These are phyloP conservation scores for Tylopilus vinaceipallidus DNA, from an alignment of 768 basidiomycete genomes.

Conservation along the genomic window DNA sequence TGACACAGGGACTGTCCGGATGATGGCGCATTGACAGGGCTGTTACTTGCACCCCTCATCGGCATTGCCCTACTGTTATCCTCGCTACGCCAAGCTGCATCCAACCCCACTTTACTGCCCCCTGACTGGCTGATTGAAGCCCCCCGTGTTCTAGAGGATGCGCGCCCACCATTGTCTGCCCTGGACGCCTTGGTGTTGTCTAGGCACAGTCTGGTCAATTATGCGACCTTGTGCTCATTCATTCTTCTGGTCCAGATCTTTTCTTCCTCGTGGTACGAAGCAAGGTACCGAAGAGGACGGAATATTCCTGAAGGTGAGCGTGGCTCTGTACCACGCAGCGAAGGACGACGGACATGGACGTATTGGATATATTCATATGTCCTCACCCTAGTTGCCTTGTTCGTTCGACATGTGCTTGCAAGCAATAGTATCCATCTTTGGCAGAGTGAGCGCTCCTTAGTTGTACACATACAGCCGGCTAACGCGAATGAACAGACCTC, in stretches of 20 bases:
- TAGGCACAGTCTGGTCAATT: constrained; percentile 73
- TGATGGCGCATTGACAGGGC: constrained; percentile 81
- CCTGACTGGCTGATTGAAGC: constrained; percentile 76
- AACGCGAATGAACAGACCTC: constrained; percentile 52
- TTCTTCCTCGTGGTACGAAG: constrained; percentile 75
- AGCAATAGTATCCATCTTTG: constrained; percentile 52
- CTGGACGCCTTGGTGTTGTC: constrained; percentile 59
- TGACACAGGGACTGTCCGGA: constrained; percentile 67
- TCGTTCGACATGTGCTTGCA: constrained; percentile 47
- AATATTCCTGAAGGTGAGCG: constrained; percentile 64
- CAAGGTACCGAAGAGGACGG: constrained; percentile 40
- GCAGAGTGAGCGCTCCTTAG: constrained; percentile 54
- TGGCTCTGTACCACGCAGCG: constrained; percentile 72
- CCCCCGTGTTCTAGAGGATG: constrained; percentile 53
- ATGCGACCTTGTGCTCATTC: constrained; percentile 77
- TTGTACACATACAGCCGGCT: neutral
- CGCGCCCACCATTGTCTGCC: constrained; percentile 41
- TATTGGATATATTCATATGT: constrained; percentile 64
- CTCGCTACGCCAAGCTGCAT: constrained; percentile 40
- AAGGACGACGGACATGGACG: constrained; percentile 57
- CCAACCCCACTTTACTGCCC: constrained; percentile 41
- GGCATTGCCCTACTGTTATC: constrained; percentile 64
- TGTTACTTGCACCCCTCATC: constrained; percentile 82
- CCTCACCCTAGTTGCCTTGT: constrained; percentile 48
- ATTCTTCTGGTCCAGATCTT: constrained; percentile 78